Base-by-base conservation (phyloP, 2,329 filamentous ascomycete species). In the Didymella glomerata region DNA sequence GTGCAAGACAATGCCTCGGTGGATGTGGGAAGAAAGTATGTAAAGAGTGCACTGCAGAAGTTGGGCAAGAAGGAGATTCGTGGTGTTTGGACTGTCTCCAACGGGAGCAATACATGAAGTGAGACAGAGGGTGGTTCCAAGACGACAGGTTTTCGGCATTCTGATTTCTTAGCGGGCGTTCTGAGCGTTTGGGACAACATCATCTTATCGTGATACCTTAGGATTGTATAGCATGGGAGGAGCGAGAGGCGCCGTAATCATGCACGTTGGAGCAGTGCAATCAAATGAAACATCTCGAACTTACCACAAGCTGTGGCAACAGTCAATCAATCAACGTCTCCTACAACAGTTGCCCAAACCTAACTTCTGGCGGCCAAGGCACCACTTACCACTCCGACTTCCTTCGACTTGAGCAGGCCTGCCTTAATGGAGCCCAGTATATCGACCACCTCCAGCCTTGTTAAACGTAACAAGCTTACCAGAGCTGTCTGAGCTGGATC, bases 11-110 rank as follows among this genome's bases (percentile, higher is more conserved):
- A 64, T 91, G 89, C 66, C 78, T 83, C 13, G 84, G 85, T 2
- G 67, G 60, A 16, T 78, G 77, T 38, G 77, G 80, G 9, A 77
- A 81, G 32, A 82, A 85, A 65, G 79, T 90, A 2, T 91, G 89
- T 71, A 90, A 88, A 69, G 81, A 83, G 18, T 91, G 89, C 75
- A 90, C 88, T 70, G 83, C 90, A 3, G 89, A 91, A 71, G 82
- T 81, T 24, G 88, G 88, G 0, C 68, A 78, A 20, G 84, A 90
- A 52, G 88, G 88, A 25, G 87, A 90, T 47, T 83, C 90, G 5
- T 84, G 86, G 58, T 91, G 89, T 68, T 75, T 90, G 47, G 86
- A 86, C 1, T 91, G 89, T 64, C 78, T 73, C 50, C 63, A 67
- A 14, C 60, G 64, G 16, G 63, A 58, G 2, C 56, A 58, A 14